These are phyloP conservation scores for Litchi chinensis DNA, from an alignment of 345 rosid genomes.

Conservation along the genomic window DNA sequence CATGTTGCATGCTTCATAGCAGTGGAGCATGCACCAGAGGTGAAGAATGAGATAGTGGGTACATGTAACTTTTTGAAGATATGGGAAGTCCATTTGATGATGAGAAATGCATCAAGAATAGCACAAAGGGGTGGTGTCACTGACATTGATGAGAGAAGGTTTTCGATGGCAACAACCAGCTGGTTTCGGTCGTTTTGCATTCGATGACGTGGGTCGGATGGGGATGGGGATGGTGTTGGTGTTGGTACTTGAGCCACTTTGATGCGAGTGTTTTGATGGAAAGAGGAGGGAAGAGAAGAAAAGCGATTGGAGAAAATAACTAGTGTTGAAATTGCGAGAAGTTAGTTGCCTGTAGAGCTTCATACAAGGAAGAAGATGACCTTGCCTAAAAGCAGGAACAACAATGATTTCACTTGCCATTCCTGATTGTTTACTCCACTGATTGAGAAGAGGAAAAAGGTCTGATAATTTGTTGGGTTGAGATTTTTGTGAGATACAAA, in stretches of 20 bases:
- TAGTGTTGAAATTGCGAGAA: constrained; percentile 25
- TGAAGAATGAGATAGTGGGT: constrained; percentile 28
- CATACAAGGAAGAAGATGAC: constrained; percentile 33
- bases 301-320: constrained; percentile 29
- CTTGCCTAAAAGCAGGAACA: constrained; percentile 34
- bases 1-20: constrained; percentile 35
- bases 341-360: constrained; percentile 36
- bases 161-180: neutral
- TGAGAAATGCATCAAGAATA: neutral
- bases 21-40: constrained; percentile 36
- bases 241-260: constrained; percentile 21
- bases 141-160: neutral
- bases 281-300: constrained; percentile 28
- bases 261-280: constrained; percentile 26
- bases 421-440: neutral
- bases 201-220: neutral
- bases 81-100: constrained; percentile 20
- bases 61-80: constrained; percentile 21
- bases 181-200: neutral
- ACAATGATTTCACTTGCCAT: neutral
- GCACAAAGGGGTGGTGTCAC: neutral
- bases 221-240: constrained; percentile 8
- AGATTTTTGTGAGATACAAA: too few relatives aligned
- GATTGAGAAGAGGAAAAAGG: too few relatives aligned
- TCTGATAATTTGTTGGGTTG: too few relatives aligned